Conservation (phyloP, 2,329 filamentous ascomycete genomes). For the Corniculantispora saksenae region DNA sequence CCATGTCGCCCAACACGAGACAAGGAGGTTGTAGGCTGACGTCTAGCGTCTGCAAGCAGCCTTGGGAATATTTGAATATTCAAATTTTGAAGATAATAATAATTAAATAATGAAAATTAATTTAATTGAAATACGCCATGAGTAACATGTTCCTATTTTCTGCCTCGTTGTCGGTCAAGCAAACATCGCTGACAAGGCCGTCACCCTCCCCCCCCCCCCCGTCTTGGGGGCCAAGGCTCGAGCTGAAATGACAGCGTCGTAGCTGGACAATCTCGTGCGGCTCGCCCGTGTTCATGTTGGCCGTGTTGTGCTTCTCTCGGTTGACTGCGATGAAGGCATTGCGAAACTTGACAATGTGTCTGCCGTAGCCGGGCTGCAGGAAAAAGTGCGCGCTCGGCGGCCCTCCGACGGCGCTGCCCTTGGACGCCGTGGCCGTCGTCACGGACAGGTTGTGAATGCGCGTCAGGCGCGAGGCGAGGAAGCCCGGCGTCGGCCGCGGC, state of each 20-base stretch:
- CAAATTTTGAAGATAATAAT: too few relatives aligned
- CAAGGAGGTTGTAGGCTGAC: too few relatives aligned
- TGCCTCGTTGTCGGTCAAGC: background rate
- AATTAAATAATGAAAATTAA: background rate
- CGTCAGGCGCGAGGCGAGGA: conserved; percentile 58
- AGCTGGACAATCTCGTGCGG: conserved; percentile 94
- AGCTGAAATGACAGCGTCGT: conserved; percentile 68
- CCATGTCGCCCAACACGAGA: too few relatives aligned
- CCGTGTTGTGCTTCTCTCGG: conserved; percentile 80
- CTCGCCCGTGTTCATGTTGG: conserved; percentile 78
- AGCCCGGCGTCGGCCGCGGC: conserved; percentile 67
- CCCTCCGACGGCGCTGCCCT: conserved; percentile 60
- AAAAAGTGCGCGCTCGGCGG: conserved; percentile 78
- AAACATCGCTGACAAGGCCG: background rate
- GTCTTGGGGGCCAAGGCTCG: conserved; percentile 9
- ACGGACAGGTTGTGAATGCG: conserved; percentile 62
- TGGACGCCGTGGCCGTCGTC: conserved; percentile 60
- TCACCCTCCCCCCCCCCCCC: too few relatives aligned
- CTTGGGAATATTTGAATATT: too few relatives aligned
- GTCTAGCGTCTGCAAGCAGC: too few relatives aligned
- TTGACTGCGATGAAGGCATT: conserved; percentile 86
- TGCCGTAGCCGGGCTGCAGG: conserved; percentile 86
- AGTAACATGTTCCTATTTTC: background rate
- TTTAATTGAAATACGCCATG: background rate
- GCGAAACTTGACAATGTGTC: conserved; percentile 83